Percentiles rank a stretch among this genome's conserved stretches.
Conservation (phyloP, 1,139 yeast genomes). For the Casaregolazyma lundiana region DNA sequence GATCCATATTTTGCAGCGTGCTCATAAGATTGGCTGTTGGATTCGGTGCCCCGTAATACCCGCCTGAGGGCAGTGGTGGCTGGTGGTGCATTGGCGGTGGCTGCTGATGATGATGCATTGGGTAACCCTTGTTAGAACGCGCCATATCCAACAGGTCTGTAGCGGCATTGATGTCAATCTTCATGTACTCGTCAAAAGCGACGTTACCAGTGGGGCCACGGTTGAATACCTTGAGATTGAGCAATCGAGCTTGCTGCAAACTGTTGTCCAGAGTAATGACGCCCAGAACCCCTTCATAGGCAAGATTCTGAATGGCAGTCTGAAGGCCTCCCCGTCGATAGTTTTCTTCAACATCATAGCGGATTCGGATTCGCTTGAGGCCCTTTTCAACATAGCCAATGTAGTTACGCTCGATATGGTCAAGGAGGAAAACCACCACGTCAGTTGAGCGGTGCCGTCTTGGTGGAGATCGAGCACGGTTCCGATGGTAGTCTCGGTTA, state of each 20-base stretch:
- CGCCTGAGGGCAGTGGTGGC: background rate
- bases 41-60: background rate
- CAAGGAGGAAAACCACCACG: conserved; percentile 63
- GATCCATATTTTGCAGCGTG: conserved; percentile 31
- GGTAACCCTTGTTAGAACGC: conserved; percentile 15
- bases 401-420: conserved; percentile 50
- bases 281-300: conserved; percentile 73
- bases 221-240: conserved; percentile 73
- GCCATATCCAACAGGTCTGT: conserved; percentile 42
- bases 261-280: conserved; percentile 60
- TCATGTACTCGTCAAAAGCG: conserved; percentile 76
- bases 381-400: conserved; percentile 54
- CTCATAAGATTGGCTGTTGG: conserved; percentile 23
- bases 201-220: conserved; percentile 64
- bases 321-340: conserved; percentile 49
- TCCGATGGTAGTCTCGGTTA: conserved; percentile 31
- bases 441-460: conserved; percentile 39
- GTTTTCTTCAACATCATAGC: conserved; percentile 44
- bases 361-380: conserved; percentile 50
- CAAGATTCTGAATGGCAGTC: conserved; percentile 67
- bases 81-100: conserved; percentile 6
- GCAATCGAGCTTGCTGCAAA: conserved; percentile 35
- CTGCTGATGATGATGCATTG: background rate
- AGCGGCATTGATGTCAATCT: conserved; percentile 61
- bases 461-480: conserved; percentile 18